Conservation (phyloP, 305 asterid species). For the Coffea humblotiana region DNA sequence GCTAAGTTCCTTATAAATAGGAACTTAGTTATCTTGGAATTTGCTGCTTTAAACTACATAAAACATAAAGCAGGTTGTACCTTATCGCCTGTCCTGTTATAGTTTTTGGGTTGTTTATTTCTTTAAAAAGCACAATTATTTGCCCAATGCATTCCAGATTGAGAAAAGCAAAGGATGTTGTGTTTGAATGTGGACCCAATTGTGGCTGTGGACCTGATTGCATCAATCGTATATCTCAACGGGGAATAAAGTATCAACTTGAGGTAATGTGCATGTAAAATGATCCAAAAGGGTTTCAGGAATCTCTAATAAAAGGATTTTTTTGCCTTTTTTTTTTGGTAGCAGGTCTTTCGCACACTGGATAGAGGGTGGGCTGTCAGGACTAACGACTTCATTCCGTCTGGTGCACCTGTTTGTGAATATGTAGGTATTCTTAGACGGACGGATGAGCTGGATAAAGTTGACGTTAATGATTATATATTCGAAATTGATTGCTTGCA, state of each 20-base stretch:
- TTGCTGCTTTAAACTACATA: background rate
- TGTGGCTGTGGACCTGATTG: slow-evolving; percentile 34
- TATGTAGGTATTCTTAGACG: slow-evolving; percentile 24
- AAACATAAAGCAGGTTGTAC: background rate
- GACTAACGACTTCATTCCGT: slow-evolving; percentile 26
- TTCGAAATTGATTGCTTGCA: slow-evolving; percentile 34
- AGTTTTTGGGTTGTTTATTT: background rate
- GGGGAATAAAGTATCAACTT: slow-evolving; percentile 21
- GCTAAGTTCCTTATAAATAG: background rate
- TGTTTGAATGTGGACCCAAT: slow-evolving; percentile 33
- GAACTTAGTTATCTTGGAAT: background rate
- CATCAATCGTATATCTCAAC: slow-evolving; percentile 27
- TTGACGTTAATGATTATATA: slow-evolving; percentile 22
- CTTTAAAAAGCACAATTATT: background rate
- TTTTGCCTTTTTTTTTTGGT: background rate
- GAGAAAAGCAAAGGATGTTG: slow-evolving; percentile 22
- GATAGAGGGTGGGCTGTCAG: slow-evolving; percentile 33
- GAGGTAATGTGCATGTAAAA: slow-evolving; percentile 22
- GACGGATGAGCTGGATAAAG: slow-evolving; percentile 21
- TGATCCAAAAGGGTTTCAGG: background rate
- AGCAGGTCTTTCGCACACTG: slow-evolving; percentile 26
- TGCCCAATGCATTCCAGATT: slow-evolving; percentile 12
- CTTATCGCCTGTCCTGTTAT: slow-evolving; percentile 6
- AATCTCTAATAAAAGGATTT: background rate
- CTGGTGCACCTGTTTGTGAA: slow-evolving; percentile 33